Evolutionary conservation across 1,284 basidiomycete species (phyloP).

Genomic region (Fomes fomentarius): DNA sequence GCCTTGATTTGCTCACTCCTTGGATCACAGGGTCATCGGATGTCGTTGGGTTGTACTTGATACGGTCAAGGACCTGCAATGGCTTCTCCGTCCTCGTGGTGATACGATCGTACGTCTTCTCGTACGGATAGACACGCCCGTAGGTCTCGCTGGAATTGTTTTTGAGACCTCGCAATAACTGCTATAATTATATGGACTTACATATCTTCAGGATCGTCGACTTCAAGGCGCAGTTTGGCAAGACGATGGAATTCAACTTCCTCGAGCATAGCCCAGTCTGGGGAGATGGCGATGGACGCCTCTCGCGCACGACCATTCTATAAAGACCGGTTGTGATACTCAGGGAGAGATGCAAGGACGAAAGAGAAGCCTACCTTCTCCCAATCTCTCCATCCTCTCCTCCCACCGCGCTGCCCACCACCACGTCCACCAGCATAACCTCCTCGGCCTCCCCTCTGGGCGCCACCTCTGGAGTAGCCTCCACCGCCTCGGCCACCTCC

Average conservation of each 20-base stretch:
- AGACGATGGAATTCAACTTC: slow-evolving; percentile 97
- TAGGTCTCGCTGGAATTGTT: slow-evolving; percentile 69
- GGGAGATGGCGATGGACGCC: slow-evolving; percentile 91
- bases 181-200: slow-evolving; percentile 43
- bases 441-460: slow-evolving; percentile 52
- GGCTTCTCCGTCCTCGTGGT: slow-evolving; percentile 92
- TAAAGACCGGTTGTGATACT: no score
- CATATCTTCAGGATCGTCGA: slow-evolving; percentile 90
- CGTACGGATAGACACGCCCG: slow-evolving; percentile 92
- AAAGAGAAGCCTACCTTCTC: slow-evolving; percentile 68
- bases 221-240: slow-evolving; percentile 89
- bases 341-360: not conserved
- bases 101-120: slow-evolving; percentile 95
- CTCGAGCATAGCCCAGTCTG: slow-evolving; percentile 93
- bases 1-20: slow-evolving; percentile 52
- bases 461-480: slow-evolving; percentile 43
- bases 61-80: slow-evolving; percentile 91
- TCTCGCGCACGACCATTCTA: slow-evolving; percentile 91
- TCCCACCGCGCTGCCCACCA: slow-evolving; percentile 60
- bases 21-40: slow-evolving; percentile 97
- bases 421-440: slow-evolving; percentile 41
- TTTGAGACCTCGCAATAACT: not conserved
- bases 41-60: slow-evolving; percentile 97
- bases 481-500: slow-evolving; percentile 47
- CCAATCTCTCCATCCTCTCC: slow-evolving; percentile 92